Evolutionary conservation across 306 rosid species (phyloP), one percentile per base, ranked within the genome.

Genomic region (Lathyrus oleraceus): DNA sequence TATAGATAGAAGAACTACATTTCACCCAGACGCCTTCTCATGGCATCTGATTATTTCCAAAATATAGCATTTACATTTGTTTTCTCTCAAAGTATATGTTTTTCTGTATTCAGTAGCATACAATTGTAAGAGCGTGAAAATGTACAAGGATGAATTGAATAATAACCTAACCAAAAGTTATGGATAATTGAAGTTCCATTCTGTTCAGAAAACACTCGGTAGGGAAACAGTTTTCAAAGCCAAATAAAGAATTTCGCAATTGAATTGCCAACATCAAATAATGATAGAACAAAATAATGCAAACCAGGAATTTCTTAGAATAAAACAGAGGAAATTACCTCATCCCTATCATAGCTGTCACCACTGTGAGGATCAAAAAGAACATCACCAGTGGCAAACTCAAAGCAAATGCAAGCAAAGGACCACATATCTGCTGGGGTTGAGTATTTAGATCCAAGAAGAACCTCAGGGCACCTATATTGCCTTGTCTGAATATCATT

Each of bases 381-480:
- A 44, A 91, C 96, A 85, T 88, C 96, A 15, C 96, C 96, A 15
- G 97, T 85, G 61, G 32, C 68, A 39, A 62, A 49, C 68, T 62
- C 68, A 20, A 62, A 62, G 52, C 68, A 62, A 40, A 62, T 91
- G 78, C 97, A 91, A 14, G 97, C 96, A 70, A 91, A 84, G 53
- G 97, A 91, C 97, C 97, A 91, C 30, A 91, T 81, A 82, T 91
- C 96, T 6, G 88, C 97, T 9, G 97, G 79, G 2, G 91, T 88
- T 38, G 96, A 91, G 59, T 91, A 91, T 61, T 91, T 91, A 44
- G 93, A 91, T 57, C 96, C 97, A n/a, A 91, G 81, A 69, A 91
- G 82, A 80, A 88, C 97, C 82, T 88, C 97, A 4, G 97, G 97
- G 60, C 97, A 88, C 81, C 97, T 79, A 73, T 91, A 91, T 77